Evolutionary conservation across 2,329 filamentous ascomycete species (phyloP).

Genomic region (Macrophomina tecta): DNA sequence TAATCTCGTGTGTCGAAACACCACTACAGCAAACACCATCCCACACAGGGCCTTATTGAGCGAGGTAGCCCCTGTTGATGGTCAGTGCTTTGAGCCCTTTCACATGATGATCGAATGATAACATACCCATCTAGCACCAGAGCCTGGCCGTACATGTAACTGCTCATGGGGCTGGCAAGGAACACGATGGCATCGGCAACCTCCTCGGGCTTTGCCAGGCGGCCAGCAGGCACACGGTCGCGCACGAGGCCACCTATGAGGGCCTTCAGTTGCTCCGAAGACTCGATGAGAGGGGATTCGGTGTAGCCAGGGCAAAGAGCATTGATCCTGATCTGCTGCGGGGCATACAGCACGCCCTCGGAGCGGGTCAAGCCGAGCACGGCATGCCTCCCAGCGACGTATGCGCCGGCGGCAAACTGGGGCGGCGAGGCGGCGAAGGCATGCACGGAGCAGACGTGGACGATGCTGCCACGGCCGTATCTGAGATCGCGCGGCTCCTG

Average conservation of each 20-base stretch:
- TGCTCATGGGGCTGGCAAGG: slow-evolving; percentile 56
- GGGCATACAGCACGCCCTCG: slow-evolving; percentile 60
- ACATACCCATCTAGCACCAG: slow-evolving; percentile 50
- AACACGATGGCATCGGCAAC: slow-evolving; percentile 58
- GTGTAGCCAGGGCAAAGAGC: slow-evolving; percentile 63
- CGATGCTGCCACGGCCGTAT: slow-evolving; percentile 55
- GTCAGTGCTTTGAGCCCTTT: too few relatives aligned
- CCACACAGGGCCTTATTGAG: too few relatives aligned
- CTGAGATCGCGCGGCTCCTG: slow-evolving; percentile 49
- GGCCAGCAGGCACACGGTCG: slow-evolving; percentile 49
- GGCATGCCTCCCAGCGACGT: slow-evolving; percentile 61
- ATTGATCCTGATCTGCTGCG: slow-evolving; percentile 63
- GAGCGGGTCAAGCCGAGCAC: slow-evolving; percentile 61
- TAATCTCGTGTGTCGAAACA: too few relatives aligned
- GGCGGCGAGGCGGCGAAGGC: slow-evolving; percentile 49
- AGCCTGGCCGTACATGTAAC: slow-evolving; percentile 54
- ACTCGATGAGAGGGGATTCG: slow-evolving; percentile 46
- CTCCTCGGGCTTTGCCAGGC: slow-evolving; percentile 55
- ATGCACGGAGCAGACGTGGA: slow-evolving; percentile 62
- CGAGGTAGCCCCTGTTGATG: too few relatives aligned
- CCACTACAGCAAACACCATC: too few relatives aligned
- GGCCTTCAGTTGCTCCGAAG: not conserved
- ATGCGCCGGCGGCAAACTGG: slow-evolving; percentile 49
- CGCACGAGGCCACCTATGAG: not conserved
- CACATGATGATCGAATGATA: too few relatives aligned